Base-by-base conservation (phyloP, 139 green algal species). In the Auxenochlorella protothecoides region DNA sequence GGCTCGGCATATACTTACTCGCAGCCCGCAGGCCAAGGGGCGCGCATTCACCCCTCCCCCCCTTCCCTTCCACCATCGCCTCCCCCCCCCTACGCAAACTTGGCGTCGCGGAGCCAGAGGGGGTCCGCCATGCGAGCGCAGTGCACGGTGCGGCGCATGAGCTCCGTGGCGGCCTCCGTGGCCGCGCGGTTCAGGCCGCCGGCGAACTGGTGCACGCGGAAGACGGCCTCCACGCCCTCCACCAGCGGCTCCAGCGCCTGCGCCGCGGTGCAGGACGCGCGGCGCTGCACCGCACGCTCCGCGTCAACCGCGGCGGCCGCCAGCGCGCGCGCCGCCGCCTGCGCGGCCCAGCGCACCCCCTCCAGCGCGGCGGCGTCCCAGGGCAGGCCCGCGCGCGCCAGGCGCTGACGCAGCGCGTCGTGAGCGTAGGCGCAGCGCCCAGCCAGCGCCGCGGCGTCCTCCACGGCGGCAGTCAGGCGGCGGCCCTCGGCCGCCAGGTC, bases 191-290 rank as follows among this genome's bases (percentile, higher is more conserved):
- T 74, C 68, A 87, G 83, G 2, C 82, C 82, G 14, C 82, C 82
- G 51, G 80, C 76, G 63, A 87, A 83, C 72, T 85, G 80, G 62
- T 87, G 80, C 10, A 81, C 74, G 70, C 75, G 76, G 75, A 86
- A 84, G 57, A 68, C 68, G 13, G 65, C 61, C 52, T 78, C 74
- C 4, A 78, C 72, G 64, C 72, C 80, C 15, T 75, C 68, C 9
- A 76, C 80, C 59, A 87, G 72, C 27, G 77, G 77, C 68, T 74
- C 59, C 68, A 87, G 55, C 67, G 79, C 69, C 57, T 71, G 66
- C 44, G 59, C 7, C 6, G 8, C 13, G 14, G 14, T 69, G 13
- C 16, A 68, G 11, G 68, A 53, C 63, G 71, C 74, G 55, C 71
- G 63, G 55, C 65, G 74, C 27, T 69, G 63, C 68, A 79, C 68